Percentiles rank a stretch among this genome's conserved stretches.
phyloP scores from a whole-genome alignment of 441 rosid species.

The Mallotus japonicus region DNA sequence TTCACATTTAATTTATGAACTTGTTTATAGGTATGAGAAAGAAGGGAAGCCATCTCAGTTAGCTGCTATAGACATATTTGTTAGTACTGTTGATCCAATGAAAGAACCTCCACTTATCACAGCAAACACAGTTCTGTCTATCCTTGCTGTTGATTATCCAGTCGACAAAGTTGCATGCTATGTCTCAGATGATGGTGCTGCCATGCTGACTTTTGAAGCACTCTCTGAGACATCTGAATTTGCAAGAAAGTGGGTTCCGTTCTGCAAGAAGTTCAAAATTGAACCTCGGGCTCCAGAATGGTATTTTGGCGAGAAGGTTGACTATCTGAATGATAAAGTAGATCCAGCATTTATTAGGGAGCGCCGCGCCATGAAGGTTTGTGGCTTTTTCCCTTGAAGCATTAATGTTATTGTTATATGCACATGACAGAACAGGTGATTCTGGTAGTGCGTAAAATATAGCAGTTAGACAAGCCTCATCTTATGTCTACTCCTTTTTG shows the following conservation, averaged over 20 bases:
- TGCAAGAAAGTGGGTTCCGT: constrained; percentile 97
- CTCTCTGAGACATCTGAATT: constrained; percentile 95
- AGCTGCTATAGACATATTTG: constrained; percentile 72
- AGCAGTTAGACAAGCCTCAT: neutral
- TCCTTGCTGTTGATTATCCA: constrained; percentile 95
- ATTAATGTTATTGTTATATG: neutral
- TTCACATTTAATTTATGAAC: neutral
- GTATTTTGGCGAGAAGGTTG: constrained; percentile 84
- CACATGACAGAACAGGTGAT: neutral
- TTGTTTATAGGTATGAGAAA: constrained; percentile 67
- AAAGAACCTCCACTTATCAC: constrained; percentile 97
- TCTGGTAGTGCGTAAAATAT: neutral
- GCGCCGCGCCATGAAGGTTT: constrained; percentile 91
- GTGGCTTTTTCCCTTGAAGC: constrained; percentile 15
- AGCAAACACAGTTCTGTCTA: constrained; percentile 94
- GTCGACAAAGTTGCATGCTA: constrained; percentile 91
- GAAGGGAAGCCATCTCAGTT: constrained; percentile 81
- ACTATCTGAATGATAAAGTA: constrained; percentile 79
- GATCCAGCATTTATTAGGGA: constrained; percentile 77
- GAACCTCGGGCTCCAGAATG: constrained; percentile 99
- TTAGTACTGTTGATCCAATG: constrained; percentile 95
- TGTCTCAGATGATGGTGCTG: constrained; percentile 98
- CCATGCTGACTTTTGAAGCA: constrained; percentile 98
- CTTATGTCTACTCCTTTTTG: too few species aligned
- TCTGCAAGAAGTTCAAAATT: constrained; percentile 75